Evolutionary conservation across 1,284 basidiomycete species (phyloP).

Genomic region (Vanrija sp.): DNA sequence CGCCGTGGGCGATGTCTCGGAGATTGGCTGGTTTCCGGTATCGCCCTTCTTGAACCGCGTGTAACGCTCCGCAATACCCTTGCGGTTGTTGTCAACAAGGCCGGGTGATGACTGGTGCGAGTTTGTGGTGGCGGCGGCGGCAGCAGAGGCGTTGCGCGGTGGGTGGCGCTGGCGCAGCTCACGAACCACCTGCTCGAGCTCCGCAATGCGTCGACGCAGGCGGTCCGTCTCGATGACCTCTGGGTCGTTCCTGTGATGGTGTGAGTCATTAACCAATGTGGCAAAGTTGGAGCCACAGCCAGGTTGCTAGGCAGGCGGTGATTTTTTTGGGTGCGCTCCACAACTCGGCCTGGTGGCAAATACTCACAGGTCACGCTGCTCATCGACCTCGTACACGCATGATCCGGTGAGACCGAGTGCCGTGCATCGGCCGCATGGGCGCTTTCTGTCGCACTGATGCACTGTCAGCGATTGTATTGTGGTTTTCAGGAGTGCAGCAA

Average conservation of each 20-base stretch:
- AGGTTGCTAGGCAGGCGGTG: neutral
- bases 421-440: conserved; percentile 79
- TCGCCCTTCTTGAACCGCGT: conserved; percentile 46
- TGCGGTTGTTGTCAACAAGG: conserved; percentile 33
- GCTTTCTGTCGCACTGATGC: conserved; percentile 48
- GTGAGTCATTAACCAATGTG: neutral
- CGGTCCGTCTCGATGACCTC: conserved; percentile 75
- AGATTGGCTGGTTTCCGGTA: conserved; percentile 13
- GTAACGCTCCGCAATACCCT: conserved; percentile 44
- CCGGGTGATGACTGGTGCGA: neutral
- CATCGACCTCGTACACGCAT: conserved; percentile 87
- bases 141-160: conserved; percentile 4
- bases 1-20: conserved; percentile 8
- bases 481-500: conserved; percentile 46
- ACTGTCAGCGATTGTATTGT: neutral
- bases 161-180: conserved; percentile 53
- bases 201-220: conserved; percentile 75
- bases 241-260: conserved; percentile 65
- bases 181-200: conserved; percentile 80
- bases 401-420: conserved; percentile 69
- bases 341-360: neutral
- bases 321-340: neutral
- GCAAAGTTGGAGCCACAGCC: neutral
- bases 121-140: neutral
- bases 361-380: conserved; percentile 69